Base-by-base conservation (phyloP, 371 early-diverging fungal genomes). In the Ordospora colligata region DNA sequence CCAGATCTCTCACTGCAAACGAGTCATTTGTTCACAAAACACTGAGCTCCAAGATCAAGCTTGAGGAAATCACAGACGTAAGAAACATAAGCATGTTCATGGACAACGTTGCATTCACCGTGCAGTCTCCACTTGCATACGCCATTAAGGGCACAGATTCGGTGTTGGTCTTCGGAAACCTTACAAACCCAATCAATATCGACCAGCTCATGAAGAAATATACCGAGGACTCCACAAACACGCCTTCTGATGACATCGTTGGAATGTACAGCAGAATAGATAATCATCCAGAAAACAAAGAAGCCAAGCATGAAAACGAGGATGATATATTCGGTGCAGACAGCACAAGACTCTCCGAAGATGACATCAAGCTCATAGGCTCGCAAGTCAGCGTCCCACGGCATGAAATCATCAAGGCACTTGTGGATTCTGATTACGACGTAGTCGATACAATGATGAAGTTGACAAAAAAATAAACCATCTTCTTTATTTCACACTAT, bases 361-460 rank as follows among this genome's bases (percentile, higher is more conserved):
- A 73, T 7, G 78, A 79, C 37, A 73, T 80, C 66, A 54, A 69
- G 27, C 66, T 83, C 6, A 69, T 80, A 5, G 65, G 78, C 53
- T 52, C 49, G 19, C 76, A 83, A 45, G 58, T 51, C 1, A 70
- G 63, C 7, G 67, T 71, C 23, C 53, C 78, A 32, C 37, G 67
- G 50, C 69, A 78, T 37, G 76, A 77, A 21, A 76, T 77, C 22
- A 72, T 76, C 27, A 68, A 73, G 54, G 73, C 75, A 19, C 62
- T 83, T 3, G 62, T 42, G n/a, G 74, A 77, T 2, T 43, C 67
- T 51, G 67, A 69, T 42, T 69, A 79, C 32, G 81, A 83, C 75
- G 78, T 81, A 23, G 74, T 83, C 12, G 14, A 40, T 37, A 75
- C 78, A 40, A 67, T 83, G 64, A 66, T 78, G 45, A 46, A 72